Base-by-base conservation (phyloP, 1,284 basidiomycete genomes). In the Phlebopus sp. region DNA sequence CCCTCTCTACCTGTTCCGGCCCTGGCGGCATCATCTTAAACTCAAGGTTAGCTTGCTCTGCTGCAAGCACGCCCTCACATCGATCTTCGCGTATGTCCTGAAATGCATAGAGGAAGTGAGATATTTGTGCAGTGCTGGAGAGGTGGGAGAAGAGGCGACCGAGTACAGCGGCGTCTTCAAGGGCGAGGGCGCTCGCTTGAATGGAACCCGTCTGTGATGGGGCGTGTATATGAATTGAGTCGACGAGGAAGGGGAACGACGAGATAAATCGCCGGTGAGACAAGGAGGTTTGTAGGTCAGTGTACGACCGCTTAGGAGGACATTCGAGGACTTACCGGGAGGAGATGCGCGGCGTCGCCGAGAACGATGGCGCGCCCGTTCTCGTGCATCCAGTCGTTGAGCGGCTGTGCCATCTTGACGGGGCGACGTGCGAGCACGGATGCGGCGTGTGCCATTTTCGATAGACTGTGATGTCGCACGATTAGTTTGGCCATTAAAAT, bases 61-160 rank as follows among this genome's bases (percentile, higher is more conserved):
- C 66, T 5, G 58, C 41, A 18, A 60, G 59, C 7, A 71, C 71
- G 29, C 62, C 66, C 44, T 59, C 60, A 53, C 73, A 71, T 11
- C 76, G 70, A 18, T 64, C 66, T 44, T 71, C 68, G 11, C 76
- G 71, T 10, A 82, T 62, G 46, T 81, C 77, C 53, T 79, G 72
- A 50, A 79, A 72, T 0, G 77, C 81, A 50, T 69, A 66, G 6
- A 83, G 66, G 57, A 82, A 75, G 25, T 58, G 67, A 1, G 58
- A 54, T 54, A 84, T 79, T 53, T 84, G 81, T 15, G 76, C 74
- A n/a, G 63, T 55, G 1, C 64, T 57, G 42, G 64, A 64, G 3
- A 84, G 63, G 58, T 81, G 77, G 6, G 76, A 75, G 60, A 84
- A 82, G 4, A 84, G 63, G 37, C 73, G 76, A 15, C 73, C 82